Base-by-base conservation (phyloP, 75 land plant species). In the Picea glauca region DNA sequence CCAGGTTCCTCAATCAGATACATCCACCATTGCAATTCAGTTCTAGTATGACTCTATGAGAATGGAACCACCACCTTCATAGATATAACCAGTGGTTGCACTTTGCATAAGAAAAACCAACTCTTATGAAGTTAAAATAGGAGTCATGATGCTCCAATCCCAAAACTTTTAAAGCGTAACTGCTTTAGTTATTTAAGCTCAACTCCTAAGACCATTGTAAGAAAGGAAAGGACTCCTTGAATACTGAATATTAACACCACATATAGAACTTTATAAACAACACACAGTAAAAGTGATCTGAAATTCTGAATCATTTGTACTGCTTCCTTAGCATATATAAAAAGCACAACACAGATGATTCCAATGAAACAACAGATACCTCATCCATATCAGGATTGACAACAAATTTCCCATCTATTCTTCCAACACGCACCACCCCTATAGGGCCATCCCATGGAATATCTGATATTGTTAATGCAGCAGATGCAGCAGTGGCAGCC, bases 391-490 rank as follows among this genome's bases (percentile, higher is more conserved):
- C 84, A 31, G 99, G 99, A 77, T 96, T 94, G 35, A 96, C 86
- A 67, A 96, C 74, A 79, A 94, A 88, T 32, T 90, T 77, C 8
- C 98, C 98, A 78, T 79, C 72, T 76, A 94, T 85, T 61, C 99
- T 88, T 17, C 99, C 99, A 12, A 96, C 78, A 40, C 99, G 94
- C 35, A 96, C 90, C 40, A 91, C 82, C 4, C 98, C 99, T 78
- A 96, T 91, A 3, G 99, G 99, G 8, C 99, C 99, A 78, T 78
- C 79, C 99, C 99, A 96, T 38, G 99, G 99, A 31, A 96, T 90
- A 85, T 96, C 93, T 60, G 99, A 96, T 78, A 96, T 78, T 90
- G 87, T 93, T 33, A 96, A 87, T 38, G 99, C 99, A 59, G 98
- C 95, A 65, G 99, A 96, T 75, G 98, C 90, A 43, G 95, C 99